phyloP scores from a whole-genome alignment of 2,329 filamentous ascomycete species.

The Aspergillus luchuensis region DNA sequence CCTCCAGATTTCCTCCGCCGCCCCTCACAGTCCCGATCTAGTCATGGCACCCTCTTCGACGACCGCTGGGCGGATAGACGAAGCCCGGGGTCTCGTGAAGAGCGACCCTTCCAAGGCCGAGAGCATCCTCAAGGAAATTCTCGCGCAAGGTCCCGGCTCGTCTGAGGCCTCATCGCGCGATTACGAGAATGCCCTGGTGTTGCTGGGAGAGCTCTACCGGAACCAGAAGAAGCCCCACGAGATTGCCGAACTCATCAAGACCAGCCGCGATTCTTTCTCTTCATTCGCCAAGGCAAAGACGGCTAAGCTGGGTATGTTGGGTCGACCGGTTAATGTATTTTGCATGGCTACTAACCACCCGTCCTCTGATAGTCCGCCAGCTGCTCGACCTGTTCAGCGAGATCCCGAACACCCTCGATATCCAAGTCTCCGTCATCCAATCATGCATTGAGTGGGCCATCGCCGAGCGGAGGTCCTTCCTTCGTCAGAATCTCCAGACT shows the following conservation, averaged over 20 bases:
- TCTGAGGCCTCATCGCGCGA: conserved; percentile 86
- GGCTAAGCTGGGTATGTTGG: conserved; percentile 81
- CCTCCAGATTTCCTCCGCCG: conserved; percentile 2
- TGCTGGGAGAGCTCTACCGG: conserved; percentile 87
- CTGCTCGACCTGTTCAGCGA: conserved; percentile 92
- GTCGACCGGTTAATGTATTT: neutral
- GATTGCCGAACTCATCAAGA: conserved; percentile 84
- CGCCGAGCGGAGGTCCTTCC: conserved; percentile 89
- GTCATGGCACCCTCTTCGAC: conserved; percentile 54
- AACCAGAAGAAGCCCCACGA: conserved; percentile 78
- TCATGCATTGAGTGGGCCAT: conserved; percentile 99
- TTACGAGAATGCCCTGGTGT: conserved; percentile 86
- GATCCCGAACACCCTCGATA: conserved; percentile 92
- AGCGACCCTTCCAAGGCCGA: conserved; percentile 82
- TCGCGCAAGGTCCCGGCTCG: conserved; percentile 79
- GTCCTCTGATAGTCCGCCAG: conserved; percentile 71
- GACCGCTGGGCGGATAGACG: conserved; percentile 70
- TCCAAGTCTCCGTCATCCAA: conserved; percentile 92
- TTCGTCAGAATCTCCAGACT: conserved; percentile 97
- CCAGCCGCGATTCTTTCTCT: conserved; percentile 86
- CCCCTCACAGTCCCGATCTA: conserved; percentile 15
- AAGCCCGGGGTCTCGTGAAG: conserved; percentile 83
- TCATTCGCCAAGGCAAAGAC: conserved; percentile 99
- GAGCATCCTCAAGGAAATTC: conserved; percentile 83
- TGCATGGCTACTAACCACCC: neutral